phyloP scores from a whole-genome alignment of 208 protist species.

The Acanthamoeba sp. region DNA sequence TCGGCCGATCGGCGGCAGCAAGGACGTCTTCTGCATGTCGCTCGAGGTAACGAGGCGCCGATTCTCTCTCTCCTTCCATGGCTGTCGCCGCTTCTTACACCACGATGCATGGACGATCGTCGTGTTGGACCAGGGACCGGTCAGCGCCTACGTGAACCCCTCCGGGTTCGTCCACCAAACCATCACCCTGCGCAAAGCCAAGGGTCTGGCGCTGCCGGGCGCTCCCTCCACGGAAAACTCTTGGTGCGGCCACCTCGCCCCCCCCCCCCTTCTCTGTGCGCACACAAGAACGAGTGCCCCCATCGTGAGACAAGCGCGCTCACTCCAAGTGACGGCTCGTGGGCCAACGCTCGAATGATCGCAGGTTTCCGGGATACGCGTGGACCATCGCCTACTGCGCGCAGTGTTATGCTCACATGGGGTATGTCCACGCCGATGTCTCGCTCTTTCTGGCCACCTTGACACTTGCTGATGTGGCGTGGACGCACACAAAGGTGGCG shows the following conservation, averaged over 20 bases:
- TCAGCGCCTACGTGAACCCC: slow-evolving; percentile 62
- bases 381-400: slow-evolving; percentile 68
- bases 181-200: slow-evolving; percentile 35
- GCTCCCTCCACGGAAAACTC: slow-evolving; percentile 39
- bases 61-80: no score
- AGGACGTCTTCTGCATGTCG: slow-evolving; percentile 71
- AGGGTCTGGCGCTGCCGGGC: slow-evolving; percentile 1
- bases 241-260: not conserved
- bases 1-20: not conserved
- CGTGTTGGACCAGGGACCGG: not conserved
- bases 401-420: slow-evolving; percentile 30
- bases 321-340: not conserved
- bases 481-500: not conserved
- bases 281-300: no score
- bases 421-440: not conserved
- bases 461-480: no score
- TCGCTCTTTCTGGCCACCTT: no score
- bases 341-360: not conserved
- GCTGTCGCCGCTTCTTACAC: not conserved
- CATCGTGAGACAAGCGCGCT: no score
- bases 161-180: slow-evolving; percentile 60
- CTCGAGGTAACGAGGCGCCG: no score
- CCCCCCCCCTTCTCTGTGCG: no score
- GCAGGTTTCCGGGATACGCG: slow-evolving; percentile 68
- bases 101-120: not conserved